Base-by-base conservation (phyloP, 192 early-diverging fungal species). In the Backusella luteola region DNA sequence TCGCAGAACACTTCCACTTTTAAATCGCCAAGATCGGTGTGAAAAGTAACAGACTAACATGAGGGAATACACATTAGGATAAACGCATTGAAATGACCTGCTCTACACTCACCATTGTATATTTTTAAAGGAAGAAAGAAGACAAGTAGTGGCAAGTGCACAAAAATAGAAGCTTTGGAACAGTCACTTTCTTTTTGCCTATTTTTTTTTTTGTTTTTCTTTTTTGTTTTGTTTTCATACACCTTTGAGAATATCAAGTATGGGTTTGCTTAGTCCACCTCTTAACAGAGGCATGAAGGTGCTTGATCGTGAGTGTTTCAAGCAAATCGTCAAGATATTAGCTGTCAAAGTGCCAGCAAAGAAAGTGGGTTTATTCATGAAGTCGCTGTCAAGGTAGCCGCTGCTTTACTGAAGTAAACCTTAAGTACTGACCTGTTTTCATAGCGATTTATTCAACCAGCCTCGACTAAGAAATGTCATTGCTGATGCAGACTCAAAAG, bases 1-100 rank as follows among this genome's bases (percentile, higher is more conserved):
- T 95, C 94, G 82, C 95, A 98, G 76, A 96, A 94, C 21, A 98
- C 81, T 86, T 98, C 97, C 21, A 97, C 91, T 83, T 97, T 97
- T 36, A 98, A 82, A 86, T 98, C 96, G 26, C 97, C 97, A 9
- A 94, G 85, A 85, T 95, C 94, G 7, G 97, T 98, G 76, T 97
- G 94, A 32, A 98, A 77, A 46, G 96, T 97, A 41, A 98, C 94
- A 46, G 93, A 94, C 93, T 88, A 75, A 17, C 35, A 68, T 12
- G 0, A 19, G 11, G 35, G 29, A 35, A 68, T 35, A 34, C 14
- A n/a, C 7, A 35, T 34, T 34, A 34, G 15, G 11, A 29, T 29
- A 63, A 29, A 63, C 1, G 32, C 12, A 63, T 9, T 63, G 23
- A 29, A 63, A 63, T 63, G 56, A 26, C 26, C 29, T 32, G 56